A percentile compares a stretch with the other conserved stretches of the same genome.
phyloP scores from a whole-genome alignment of 2,329 filamentous ascomycete genomes.

The Talaromyces sp. region DNA sequence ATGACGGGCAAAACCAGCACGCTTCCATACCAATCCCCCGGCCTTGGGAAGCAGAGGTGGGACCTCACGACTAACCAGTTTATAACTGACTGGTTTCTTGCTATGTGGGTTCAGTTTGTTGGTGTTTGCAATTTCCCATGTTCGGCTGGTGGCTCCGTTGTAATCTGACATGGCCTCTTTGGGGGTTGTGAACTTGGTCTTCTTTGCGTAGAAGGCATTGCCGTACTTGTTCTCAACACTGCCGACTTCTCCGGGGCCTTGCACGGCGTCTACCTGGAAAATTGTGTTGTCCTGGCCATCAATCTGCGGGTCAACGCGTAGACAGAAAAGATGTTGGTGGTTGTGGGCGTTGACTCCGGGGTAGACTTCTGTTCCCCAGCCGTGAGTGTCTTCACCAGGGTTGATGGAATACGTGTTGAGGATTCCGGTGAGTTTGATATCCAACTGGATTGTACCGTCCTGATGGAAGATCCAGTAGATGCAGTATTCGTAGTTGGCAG shows the following conservation, averaged over 20 bases:
- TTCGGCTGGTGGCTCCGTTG: slow-evolving; percentile 69
- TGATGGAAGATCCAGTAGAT: slow-evolving; percentile 87
- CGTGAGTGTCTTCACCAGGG: slow-evolving; percentile 71
- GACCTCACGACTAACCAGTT: slow-evolving; percentile 82
- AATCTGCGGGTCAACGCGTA: slow-evolving; percentile 80
- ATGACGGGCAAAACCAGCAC: slow-evolving; percentile 80
- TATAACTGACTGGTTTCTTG: slow-evolving; percentile 79
- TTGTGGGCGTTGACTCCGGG: slow-evolving; percentile 91
- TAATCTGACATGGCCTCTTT: slow-evolving; percentile 71
- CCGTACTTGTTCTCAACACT: slow-evolving; percentile 80
- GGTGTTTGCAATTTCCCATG: slow-evolving; percentile 87
- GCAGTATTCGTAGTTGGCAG: slow-evolving; percentile 92
- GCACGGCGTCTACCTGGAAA: slow-evolving; percentile 72
- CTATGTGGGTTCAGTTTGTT: slow-evolving; percentile 80
- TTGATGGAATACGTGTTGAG: slow-evolving; percentile 85
- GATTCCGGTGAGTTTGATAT: slow-evolving; percentile 87
- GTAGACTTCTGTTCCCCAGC: slow-evolving; percentile 89
- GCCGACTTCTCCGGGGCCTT: slow-evolving; percentile 68
- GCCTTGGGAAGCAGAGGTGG: slow-evolving; percentile 73
- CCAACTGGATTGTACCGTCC: slow-evolving; percentile 85
- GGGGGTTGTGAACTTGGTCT: slow-evolving; percentile 70
- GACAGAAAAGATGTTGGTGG: slow-evolving; percentile 91
- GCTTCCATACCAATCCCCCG: slow-evolving; percentile 78
- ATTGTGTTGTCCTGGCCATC: slow-evolving; percentile 81
- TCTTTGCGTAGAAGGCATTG: slow-evolving; percentile 82